phyloP scores from a whole-genome alignment of 2,329 filamentous ascomycete genomes.

The Aspergillus tamarii region DNA sequence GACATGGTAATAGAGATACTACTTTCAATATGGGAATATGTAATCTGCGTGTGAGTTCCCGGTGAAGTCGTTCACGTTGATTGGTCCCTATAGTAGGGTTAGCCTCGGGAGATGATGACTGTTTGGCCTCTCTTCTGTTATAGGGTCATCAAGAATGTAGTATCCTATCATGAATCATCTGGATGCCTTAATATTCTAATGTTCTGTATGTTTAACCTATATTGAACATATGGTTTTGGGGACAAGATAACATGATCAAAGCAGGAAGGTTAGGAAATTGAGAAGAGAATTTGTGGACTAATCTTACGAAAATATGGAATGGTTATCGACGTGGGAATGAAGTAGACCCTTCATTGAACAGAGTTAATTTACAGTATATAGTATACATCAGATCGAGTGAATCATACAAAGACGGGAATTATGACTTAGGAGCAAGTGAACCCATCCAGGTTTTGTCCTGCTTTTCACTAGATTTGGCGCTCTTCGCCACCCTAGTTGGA shows the following conservation, averaged over 20 bases:
- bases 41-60: neutral
- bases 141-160: neutral
- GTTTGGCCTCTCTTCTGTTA: too few relatives aligned
- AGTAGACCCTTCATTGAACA: neutral
- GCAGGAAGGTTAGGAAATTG: neutral
- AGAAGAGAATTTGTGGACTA: neutral
- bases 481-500: slow-evolving; percentile 8
- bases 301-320: neutral
- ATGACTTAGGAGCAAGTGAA: slow-evolving; percentile 30
- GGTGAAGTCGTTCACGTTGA: neutral
- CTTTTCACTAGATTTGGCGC: neutral
- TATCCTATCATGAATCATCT: neutral
- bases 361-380: neutral
- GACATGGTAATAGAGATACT: neutral
- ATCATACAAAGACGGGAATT: neutral
- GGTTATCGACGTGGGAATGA: neutral
- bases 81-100: neutral
- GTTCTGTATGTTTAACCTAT: neutral
- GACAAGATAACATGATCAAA: neutral
- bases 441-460: slow-evolving; percentile 40
- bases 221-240: neutral
- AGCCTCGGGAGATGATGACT: neutral
- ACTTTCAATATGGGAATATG: too few relatives aligned
- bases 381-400: neutral
- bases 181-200: neutral